Percentiles rank a stretch among this genome's conserved stretches.
phyloP scores from a whole-genome alignment of 176 grass and related monocot species.

The Typha latifolia region DNA sequence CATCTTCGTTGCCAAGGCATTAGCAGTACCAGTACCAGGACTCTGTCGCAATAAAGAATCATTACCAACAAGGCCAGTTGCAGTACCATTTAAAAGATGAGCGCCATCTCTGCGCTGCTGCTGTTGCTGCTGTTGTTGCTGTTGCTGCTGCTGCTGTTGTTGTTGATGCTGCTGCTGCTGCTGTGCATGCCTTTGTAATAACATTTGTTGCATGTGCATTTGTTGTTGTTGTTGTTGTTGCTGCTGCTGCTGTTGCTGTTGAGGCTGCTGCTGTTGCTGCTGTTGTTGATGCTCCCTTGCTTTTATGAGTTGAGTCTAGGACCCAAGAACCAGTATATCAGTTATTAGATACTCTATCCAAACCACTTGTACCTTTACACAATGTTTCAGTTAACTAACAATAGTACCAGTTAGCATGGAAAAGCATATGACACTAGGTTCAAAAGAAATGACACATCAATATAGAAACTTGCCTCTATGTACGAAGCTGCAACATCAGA shows the following conservation, averaged over 20 bases:
- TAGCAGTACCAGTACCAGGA: slow-evolving; percentile 62
- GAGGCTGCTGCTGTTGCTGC: slow-evolving; percentile 33
- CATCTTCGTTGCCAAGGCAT: slow-evolving; percentile 95
- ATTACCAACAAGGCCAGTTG: slow-evolving; percentile 54
- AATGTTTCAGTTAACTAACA: no score
- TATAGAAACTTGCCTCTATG: slow-evolving; percentile 54
- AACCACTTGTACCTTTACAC: background rate
- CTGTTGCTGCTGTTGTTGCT: slow-evolving; percentile 29
- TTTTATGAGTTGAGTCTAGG: slow-evolving; percentile 87
- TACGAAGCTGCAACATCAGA: slow-evolving; percentile 94
- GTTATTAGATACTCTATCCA: background rate
- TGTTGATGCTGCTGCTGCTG: slow-evolving; percentile 5
- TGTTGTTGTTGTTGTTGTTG: slow-evolving; percentile 64
- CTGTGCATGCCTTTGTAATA: slow-evolving; percentile 45
- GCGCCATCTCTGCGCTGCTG: slow-evolving; percentile 55
- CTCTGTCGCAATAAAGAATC: slow-evolving; percentile 55
- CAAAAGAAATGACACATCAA: background rate
- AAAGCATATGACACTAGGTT: no score
- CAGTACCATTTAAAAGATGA: slow-evolving; percentile 65
- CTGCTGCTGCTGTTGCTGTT: slow-evolving; percentile 34
- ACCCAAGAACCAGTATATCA: background rate
- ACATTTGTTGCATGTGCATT: slow-evolving; percentile 65
- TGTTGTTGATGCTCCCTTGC: slow-evolving; percentile 64
- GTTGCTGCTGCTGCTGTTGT: slow-evolving; percentile 25
- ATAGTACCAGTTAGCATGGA: no score